Evolutionary conservation across 129 eudicot genomes (phyloP), one percentile per base, ranked within the genome.

Genomic region (Flaveria brownii): DNA sequence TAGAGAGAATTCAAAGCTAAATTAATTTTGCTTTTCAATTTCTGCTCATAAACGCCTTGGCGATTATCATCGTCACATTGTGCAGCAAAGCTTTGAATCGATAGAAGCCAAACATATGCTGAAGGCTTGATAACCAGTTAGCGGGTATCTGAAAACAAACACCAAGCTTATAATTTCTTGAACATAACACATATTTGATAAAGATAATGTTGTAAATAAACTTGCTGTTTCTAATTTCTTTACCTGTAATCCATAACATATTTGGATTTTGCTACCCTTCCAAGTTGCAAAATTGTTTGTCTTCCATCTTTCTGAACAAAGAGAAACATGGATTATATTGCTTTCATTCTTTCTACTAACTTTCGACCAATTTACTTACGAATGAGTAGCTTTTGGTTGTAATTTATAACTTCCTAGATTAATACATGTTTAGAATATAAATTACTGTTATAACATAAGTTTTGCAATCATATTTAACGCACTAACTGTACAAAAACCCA

Each of bases 171-270:
- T 30, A 63, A 33, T 63, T 14, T 63, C 69, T 63, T 15, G 11
- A 14, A 28, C 20, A 62, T 28, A 63, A 45, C 12, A 28, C 20
- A 70, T 57, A 51, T 22, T 26, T 26, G 11, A 26, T 26, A 23
- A 68, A 18, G 30, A 25, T 42, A 64, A 26, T 26, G 8, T 54
- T 47, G 9, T 36, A 39, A 56, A 39, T 67, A 0, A 61, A 59
- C 17, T 1, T 12, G 61, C 25, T 28, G 30, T 28, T 28, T 28
- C 30, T 28, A 28, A 28, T 28, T 3, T 18, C 26, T 42, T 45
- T 85, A 94, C 99, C 99, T 94, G 89, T 89, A 91, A 73, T 91
- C 99, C 96, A 94, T 84, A 76, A 89, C 90, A 81, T 89, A 94
- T 77, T 89, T 87, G 26, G 96, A 84, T 64, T 89, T 94, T 10